Evolutionary conservation across 1,284 basidiomycete species (phyloP), one percentile per base, ranked within the genome.

Genomic region (Sporisorium graminicola): DNA sequence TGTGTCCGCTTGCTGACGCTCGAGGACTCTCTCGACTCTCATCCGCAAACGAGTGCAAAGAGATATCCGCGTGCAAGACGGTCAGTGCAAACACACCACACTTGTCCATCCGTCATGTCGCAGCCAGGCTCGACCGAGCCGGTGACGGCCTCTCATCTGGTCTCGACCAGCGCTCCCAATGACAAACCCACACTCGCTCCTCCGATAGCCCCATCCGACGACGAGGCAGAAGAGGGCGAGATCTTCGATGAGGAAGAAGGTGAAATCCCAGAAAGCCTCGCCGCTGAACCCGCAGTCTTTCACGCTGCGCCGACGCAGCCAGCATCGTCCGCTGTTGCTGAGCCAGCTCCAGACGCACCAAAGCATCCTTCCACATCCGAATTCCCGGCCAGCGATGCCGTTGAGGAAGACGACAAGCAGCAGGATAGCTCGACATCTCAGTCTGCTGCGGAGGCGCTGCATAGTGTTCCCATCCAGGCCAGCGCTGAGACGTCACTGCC

Each of bases 201-300:
- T 3, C n/a, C 42, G 7, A 66, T 66, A 37, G 29, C 49, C 6
- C 14, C 50, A 31, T 37, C 40, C 24, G 73, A 70, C n/a, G 74
- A 71, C 29, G 74, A 76, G 52, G 74, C 74, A 6, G 74, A 76
- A 24, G 74, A 76, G 31, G 74, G 74, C 5, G 74, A 76, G 55
- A 76, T 76, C 24, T 26, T 69, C 31, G 72, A 74, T n/a, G 62
- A 71, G 50, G 74, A 76, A 40, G 74, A 76, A 57, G 74, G 74
- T 35, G 74, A 76, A 37, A 76, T 71, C 10, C 35, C 54, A 2
- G 68, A 76, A 18, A 58, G n/a, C 35, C 63, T 31, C 24, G 56
- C 58, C 8, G 26, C 52, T 12, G 56, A 52, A 26, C 31, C 60
- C 13, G 26, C 29, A 29, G n/a, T 20, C 26, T 13, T 43, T 20